Evolutionary conservation across 1,284 basidiomycete genomes (phyloP).

Genomic region (Ceratobasidium sp.): DNA sequence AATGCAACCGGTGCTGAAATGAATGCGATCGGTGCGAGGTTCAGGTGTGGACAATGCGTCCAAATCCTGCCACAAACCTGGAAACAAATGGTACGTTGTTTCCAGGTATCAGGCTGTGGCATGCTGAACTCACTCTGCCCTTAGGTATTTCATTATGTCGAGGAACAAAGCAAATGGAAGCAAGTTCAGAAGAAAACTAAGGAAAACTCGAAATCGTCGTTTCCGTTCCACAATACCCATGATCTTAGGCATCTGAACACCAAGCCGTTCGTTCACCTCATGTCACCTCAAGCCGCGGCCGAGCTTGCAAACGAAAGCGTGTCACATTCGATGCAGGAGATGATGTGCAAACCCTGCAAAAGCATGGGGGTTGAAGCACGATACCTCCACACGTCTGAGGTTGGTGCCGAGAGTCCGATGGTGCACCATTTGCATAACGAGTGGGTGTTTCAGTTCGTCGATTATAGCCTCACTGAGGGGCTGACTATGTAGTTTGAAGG

Average conservation of each 20-base stretch:
- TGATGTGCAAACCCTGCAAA: background rate
- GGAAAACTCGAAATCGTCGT: background rate
- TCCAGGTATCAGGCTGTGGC: too few relatives aligned
- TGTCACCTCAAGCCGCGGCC: background rate
- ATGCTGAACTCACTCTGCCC: background rate
- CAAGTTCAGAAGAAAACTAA: background rate
- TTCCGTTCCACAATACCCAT: slow-evolving; percentile 14
- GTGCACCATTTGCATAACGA: background rate
- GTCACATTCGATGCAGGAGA: background rate
- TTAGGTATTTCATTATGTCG: background rate
- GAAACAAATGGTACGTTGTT: slow-evolving; percentile 18
- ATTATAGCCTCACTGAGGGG: too few relatives aligned
- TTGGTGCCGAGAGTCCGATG: background rate
- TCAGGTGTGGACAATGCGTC: slow-evolving; percentile 12
- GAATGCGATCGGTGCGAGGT: background rate
- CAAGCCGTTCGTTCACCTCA: background rate
- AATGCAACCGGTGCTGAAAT: slow-evolving; percentile 8
- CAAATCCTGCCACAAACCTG: background rate
- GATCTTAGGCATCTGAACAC: background rate
- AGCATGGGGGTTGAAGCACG: background rate
- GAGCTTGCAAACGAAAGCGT: background rate
- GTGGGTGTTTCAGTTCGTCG: background rate
- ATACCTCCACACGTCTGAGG: background rate
- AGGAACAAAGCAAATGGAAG: background rate
- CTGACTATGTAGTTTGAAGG: too few relatives aligned